phyloP scores from a whole-genome alignment of 1,284 basidiomycete species.

The Lentinula novae-zelandiae region DNA sequence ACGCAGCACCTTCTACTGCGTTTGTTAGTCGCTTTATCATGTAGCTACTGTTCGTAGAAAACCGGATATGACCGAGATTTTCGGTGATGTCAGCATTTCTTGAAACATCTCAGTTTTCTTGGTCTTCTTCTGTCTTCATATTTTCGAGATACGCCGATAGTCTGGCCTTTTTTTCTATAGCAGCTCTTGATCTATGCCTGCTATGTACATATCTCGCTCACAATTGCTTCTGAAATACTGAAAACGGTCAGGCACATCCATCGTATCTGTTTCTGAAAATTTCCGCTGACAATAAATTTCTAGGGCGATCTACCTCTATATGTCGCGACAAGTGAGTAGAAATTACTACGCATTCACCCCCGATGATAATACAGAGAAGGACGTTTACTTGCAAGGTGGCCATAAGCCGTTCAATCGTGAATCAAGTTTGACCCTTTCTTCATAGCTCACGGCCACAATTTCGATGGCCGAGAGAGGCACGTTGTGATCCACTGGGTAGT shows the following conservation, averaged over 20 bases:
- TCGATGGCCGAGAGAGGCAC: slow-evolving; percentile 6
- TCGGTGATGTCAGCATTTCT: no score
- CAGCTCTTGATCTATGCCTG: neutral
- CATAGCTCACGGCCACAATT: neutral
- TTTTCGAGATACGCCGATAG: no score
- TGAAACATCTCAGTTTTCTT: no score
- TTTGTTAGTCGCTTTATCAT: no score
- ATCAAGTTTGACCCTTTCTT: neutral
- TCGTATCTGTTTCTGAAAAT: no score
- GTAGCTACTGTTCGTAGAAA: no score
- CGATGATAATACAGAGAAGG: slow-evolving; percentile 7
- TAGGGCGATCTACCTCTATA: neutral
- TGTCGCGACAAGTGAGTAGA: slow-evolving; percentile 1
- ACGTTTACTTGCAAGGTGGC: slow-evolving; percentile 9
- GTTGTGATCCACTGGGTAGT: slow-evolving; percentile 8
- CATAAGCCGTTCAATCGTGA: neutral
- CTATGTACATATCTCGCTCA: neutral
- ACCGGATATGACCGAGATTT: no score
- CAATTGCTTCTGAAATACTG: neutral
- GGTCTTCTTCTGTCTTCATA: no score
- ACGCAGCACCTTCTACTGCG: no score
- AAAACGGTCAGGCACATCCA: neutral
- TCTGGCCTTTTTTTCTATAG: no score
- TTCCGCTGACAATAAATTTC: no score
- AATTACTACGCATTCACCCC: slow-evolving; percentile 5